Evolutionary conservation across 2,329 filamentous ascomycete species (phyloP).

Genomic region (Chaetomium sp.): DNA sequence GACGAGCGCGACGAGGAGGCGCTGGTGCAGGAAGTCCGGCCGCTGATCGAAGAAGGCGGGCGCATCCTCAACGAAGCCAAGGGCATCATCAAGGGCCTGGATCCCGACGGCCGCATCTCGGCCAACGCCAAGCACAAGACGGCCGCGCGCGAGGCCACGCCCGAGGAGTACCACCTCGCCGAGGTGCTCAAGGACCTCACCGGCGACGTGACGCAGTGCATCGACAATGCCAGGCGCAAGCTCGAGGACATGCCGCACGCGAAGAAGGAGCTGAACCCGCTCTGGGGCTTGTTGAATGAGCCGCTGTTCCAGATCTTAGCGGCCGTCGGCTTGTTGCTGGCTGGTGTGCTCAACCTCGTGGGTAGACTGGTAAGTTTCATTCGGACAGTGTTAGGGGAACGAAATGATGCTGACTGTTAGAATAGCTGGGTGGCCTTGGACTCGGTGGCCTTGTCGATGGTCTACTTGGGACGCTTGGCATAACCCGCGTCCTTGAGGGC

Average conservation of each 20-base stretch:
- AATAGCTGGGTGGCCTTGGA: slow-evolving; percentile 71
- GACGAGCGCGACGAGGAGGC: slow-evolving; percentile 90
- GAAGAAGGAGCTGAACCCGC: slow-evolving; percentile 90
- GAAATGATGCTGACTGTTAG: slow-evolving; percentile 32
- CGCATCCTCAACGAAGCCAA: slow-evolving; percentile 85
- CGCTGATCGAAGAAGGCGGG: slow-evolving; percentile 82
- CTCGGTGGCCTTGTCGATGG: slow-evolving; percentile 80
- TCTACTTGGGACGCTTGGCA: slow-evolving; percentile 73
- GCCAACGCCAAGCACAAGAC: slow-evolving; percentile 82
- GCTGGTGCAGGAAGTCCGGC: slow-evolving; percentile 82
- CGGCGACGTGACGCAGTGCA: slow-evolving; percentile 75
- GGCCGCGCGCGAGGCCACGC: slow-evolving; percentile 71
- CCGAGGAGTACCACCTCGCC: slow-evolving; percentile 82
- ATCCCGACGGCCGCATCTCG: slow-evolving; percentile 84
- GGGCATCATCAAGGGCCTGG: slow-evolving; percentile 81
- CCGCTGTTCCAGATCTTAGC: slow-evolving; percentile 91
- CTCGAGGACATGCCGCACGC: slow-evolving; percentile 90
- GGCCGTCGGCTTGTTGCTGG: slow-evolving; percentile 79
- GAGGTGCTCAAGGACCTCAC: slow-evolving; percentile 86
- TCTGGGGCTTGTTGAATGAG: slow-evolving; percentile 81
- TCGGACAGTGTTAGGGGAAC: background rate
- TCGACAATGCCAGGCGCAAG: slow-evolving; percentile 88
- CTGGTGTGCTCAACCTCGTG: slow-evolving; percentile 81
- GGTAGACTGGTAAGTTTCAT: slow-evolving; percentile 62
- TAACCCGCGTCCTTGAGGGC: slow-evolving; percentile 73